Evolutionary conservation across 495 filamentous ascomycete species (phyloP), one percentile per base, ranked within the genome.

Genomic region (Parachaetomium inaequale): DNA sequence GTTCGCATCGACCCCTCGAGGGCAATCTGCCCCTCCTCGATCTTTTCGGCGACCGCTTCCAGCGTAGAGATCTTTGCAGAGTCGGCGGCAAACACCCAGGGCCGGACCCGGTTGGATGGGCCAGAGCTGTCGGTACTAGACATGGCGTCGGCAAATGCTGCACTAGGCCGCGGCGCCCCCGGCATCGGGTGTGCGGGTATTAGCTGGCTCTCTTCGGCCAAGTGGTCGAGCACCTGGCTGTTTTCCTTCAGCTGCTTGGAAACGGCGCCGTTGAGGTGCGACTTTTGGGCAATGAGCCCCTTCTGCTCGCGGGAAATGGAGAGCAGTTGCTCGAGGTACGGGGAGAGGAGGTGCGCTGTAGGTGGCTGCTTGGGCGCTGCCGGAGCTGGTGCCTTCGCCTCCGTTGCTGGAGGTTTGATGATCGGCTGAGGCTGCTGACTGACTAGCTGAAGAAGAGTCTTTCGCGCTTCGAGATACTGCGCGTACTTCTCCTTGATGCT

Each of bases 201-300:
- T 5, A 91, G 77, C 58, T 89, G 86, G 65, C 86, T 89, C 63
- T 91, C 88, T 36, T 90, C 84, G 14, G 79, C 78, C 1, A 90
- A 72, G 34, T 84, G 86, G 52, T 84, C 81, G 12, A 90, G 73
- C 0, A 73, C 69, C 58, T 84, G 81, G 42, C 80, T 76, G 10
- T 80, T 79, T 2, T 85, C 85, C 21, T 80, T 79, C 55, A 85
- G 79, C 58, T 89, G 85, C 64, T 82, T 85, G 3, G 79, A 70
- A 17, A 91, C 75, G 29, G 81, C 69, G 11, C 75, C 78, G 38
- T 82, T 79, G 47, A 90, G 66, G 66, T 89, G 85, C 7, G 83
- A 81, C 51, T 85, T 88, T 56, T 90, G 85, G 38, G 86, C 75
- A 26, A 87, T 82, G 26, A 88, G 70, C 1, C 78, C 77, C 59